A percentile compares a stretch with the other conserved stretches of the same genome.
Conservation (phyloP, 768 basidiomycete genomes). For the Termitomyces eurrhizus region DNA sequence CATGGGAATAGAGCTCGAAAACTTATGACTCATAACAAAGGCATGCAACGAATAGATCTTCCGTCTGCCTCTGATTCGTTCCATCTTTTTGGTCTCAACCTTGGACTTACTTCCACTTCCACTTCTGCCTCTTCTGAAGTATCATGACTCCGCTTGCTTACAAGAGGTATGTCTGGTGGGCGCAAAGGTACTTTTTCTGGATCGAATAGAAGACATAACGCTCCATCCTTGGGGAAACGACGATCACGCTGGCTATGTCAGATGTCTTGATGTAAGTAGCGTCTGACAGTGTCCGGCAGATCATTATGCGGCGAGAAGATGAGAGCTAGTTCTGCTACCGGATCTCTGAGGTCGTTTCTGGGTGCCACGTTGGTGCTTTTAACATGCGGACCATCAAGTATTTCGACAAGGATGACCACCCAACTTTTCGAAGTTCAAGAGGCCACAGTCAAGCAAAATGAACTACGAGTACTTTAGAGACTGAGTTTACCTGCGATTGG, state of each 20-base stretch:
- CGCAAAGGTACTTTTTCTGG: background rate
- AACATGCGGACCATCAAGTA: background rate
- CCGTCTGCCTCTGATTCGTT: background rate
- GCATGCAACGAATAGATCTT: slow-evolving; percentile 26
- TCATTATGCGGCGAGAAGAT: background rate
- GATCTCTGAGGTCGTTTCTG: background rate
- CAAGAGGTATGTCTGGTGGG: background rate
- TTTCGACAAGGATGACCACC: background rate
- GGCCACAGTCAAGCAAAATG: background rate
- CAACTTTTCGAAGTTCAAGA: background rate
- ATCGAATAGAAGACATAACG: background rate
- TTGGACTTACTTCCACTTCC: background rate
- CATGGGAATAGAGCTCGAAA: background rate
- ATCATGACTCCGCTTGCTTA: background rate
- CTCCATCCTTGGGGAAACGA: background rate
- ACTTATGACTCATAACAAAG: slow-evolving; percentile 27
- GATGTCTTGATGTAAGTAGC: background rate
- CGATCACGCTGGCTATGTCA: background rate
- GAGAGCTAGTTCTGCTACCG: background rate
- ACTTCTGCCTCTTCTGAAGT: background rate
- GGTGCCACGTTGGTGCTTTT: background rate
- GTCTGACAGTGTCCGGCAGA: background rate
- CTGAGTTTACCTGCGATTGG: no score
- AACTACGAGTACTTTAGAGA: background rate
- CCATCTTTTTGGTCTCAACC: background rate